Evolutionary conservation across 495 filamentous ascomycete species (phyloP), one percentile per base, ranked within the genome.

Genomic region (Daldinia concentrica): DNA sequence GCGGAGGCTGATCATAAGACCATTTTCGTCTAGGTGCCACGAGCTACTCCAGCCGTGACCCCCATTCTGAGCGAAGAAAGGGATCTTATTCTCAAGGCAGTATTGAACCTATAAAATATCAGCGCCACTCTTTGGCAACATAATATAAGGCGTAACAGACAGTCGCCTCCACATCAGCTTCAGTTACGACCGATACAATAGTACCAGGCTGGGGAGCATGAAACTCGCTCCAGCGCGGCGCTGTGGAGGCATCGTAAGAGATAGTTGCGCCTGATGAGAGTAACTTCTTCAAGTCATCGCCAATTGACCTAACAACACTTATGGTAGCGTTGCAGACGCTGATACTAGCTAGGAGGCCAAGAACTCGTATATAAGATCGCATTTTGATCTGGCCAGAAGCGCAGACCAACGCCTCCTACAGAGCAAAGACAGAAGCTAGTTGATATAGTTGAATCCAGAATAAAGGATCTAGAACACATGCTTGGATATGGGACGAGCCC

Each of bases 51-150:
- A 67, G 19, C 64, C 64, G 34, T 54, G 41, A 6, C 56, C 64
- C 15, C 64, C 64, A 41, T 60, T 67, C 32, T 67, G 64, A 14
- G 57, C 64, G 17, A 67, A 26, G 43, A 67, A 67, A 1, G 64
- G 64, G 26, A 60, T 54, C 6, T 58, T 58, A 15, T 67, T 54
- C 17, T 52, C 3, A 5, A 37, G 1, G 48, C 43, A 54, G 26
- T 67, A 61, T 55, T 59, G 41, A 0, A 55, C 64, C 56, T 60
- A 9, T n/a, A 8, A 43, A 15, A 43, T 43, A 50, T 64, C 41
- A 64, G 50, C 24, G 7, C 15, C 3, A n/a, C 26, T 2, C 14
- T 8, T 22, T 9, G 15, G 37, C n/a, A 9, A 34, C 2, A 4
- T 55, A 34, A 55, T 17, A 24, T 32, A 24, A n/a, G 24, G 15